Percentiles rank a stretch among this genome's conserved stretches.
Conservation (phyloP, 352 stramenopile genomes). For the Phytophthora meadii region DNA sequence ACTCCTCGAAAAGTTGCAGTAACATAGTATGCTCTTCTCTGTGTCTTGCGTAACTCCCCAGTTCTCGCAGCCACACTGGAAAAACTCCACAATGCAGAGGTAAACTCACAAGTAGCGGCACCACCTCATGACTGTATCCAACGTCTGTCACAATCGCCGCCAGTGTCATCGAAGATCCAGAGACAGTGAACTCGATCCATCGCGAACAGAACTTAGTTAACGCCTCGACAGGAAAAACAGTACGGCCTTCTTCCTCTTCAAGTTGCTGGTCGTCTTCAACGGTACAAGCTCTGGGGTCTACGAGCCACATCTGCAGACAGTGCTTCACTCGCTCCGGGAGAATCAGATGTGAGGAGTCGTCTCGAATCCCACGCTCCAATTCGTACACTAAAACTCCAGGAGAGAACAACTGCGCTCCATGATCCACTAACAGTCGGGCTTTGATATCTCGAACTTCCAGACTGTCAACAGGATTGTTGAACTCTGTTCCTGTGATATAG, state of each 20-base stretch:
- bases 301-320: neutral
- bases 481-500: conserved; percentile 4
- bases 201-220: conserved; percentile 9
- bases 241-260: neutral
- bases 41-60: neutral
- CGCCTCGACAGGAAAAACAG: neutral
- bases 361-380: neutral
- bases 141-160: conserved; percentile 8
- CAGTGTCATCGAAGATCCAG: conserved; percentile 4
- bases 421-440: conserved; percentile 13
- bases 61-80: neutral
- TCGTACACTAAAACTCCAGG: neutral
- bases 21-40: neutral
- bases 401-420: conserved; percentile 17
- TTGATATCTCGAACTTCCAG: conserved; percentile 5
- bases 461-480: too few species aligned
- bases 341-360: neutral
- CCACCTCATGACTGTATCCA: conserved; percentile 18
- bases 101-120: conserved; percentile 25
- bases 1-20: neutral
- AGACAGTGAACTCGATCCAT: conserved; percentile 2
- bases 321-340: conserved; percentile 1
- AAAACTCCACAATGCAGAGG: conserved; percentile 5
- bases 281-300: neutral
- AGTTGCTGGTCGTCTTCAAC: neutral